Evolutionary conservation across 1,284 basidiomycete species (phyloP), one percentile per base, ranked within the genome.

Genomic region (Rhizopogon hawkerae): DNA sequence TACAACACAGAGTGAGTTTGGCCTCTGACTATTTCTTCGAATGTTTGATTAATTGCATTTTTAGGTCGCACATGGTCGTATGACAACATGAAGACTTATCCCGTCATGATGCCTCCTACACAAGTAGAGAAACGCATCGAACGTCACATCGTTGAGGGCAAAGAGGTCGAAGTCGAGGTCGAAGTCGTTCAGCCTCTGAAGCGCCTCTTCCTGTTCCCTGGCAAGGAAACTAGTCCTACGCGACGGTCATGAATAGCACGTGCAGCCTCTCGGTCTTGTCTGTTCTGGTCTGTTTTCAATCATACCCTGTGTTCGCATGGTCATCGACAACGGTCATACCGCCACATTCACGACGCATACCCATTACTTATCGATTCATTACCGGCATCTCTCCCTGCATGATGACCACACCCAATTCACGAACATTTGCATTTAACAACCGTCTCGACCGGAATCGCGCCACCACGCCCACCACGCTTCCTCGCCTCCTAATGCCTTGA

Each of bases 51-150:
- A 33, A 43, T 43, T 33, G 13, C n/a, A 21, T 33, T 10, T 41
- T 39, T 35, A 59, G 83, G 69, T 10, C 80, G 80, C 14, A 79
- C 83, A 1, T 83, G 80, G 81, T 84, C 81, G 1, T 85, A 84
- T 57, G 83, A 84, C 55, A 78, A 81, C 55, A 64, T 81, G 47
- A 73, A 73, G 59, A 83, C 80, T 1, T 85, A 85, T 54, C 78
- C 79, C 5, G 68, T 78, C 52, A 81, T 85, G 78, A 73, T 71
- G 52, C 66, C 75, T 36, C 75, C 75, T 13, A 63, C 67, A 23
- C 72, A 72, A 65, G 80, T 71, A 62, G 77, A 80, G 66, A 76
- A 72, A 60, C 74, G 72, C 52, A 69, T 70, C 14, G 70, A 71
- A 60, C 61, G 59, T 6, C 63, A 55, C 24, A 45, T 81, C 36